phyloP scores from a whole-genome alignment of 306 rosid genomes.

The Parietaria judaica region DNA sequence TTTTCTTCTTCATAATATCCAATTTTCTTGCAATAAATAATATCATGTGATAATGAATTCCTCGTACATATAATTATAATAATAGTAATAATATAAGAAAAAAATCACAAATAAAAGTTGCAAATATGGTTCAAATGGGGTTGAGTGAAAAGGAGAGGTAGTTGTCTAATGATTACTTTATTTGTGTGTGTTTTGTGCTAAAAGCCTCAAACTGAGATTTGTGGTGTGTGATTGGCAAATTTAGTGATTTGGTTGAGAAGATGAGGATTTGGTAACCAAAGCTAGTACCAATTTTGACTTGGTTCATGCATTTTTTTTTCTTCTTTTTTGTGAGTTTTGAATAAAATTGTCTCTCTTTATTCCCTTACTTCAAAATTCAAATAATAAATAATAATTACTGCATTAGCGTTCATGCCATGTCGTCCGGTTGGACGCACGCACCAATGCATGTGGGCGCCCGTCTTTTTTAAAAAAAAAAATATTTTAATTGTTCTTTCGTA shows the following conservation, averaged over 20 bases:
- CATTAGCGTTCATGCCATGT: too few species aligned
- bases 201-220: background rate
- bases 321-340: background rate
- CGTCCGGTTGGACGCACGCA: too few species aligned
- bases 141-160: constrained; percentile 6
- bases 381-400: too few species aligned
- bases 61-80: background rate
- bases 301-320: background rate
- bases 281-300: constrained; percentile 9
- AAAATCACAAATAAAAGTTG: background rate
- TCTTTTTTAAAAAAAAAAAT: too few species aligned
- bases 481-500: too few species aligned
- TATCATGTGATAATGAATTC: too few species aligned
- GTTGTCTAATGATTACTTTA: constrained; percentile 16
- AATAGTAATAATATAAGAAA: background rate
- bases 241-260: constrained; percentile 16
- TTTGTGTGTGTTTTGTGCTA: too few species aligned
- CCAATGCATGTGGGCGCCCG: too few species aligned
- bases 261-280: constrained; percentile 36
- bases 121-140: constrained; percentile 6
- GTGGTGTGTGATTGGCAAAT: constrained; percentile 9
- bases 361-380: too few species aligned
- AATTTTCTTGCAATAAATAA: too few species aligned
- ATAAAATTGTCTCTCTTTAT: too few species aligned
- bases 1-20: too few species aligned